These are phyloP conservation scores for Ceratocystis ficicola DNA, from an alignment of 2,329 filamentous ascomycete species.

Conservation along the genomic window DNA sequence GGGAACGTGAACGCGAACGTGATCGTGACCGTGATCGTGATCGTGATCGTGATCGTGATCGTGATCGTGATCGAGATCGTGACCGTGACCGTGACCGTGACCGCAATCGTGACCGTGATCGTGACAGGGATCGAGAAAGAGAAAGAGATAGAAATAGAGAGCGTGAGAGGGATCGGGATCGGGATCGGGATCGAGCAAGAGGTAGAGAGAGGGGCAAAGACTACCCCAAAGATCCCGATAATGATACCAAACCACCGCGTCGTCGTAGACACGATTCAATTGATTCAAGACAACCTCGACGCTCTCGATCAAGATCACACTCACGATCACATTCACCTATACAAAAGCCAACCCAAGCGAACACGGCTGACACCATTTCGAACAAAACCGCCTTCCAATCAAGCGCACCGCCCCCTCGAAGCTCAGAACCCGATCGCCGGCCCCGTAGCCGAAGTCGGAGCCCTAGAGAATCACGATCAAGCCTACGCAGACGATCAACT, in stretches of 20 bases:
- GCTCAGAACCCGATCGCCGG: not conserved
- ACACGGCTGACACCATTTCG: not conserved
- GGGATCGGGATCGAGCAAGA: constrained; percentile 1
- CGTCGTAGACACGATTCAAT: constrained; percentile 14
- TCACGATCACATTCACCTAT: not conserved
- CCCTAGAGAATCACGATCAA: constrained; percentile 6
- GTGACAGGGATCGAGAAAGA: constrained; percentile 13
- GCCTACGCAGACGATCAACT: constrained; percentile 9
- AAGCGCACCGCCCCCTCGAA: not conserved
- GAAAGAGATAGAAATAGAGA: constrained; percentile 4
- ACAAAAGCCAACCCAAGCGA: not conserved
- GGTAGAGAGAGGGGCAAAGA: not conserved
- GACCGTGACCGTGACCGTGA: constrained; percentile 15
- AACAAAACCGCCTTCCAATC: not conserved
- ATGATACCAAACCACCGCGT: constrained; percentile 11
- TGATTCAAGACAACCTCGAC: constrained; percentile 9
- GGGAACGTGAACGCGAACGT: constrained; percentile 6
- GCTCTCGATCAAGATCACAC: constrained; percentile 13
- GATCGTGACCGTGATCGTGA: constrained; percentile 12
- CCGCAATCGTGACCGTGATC: constrained; percentile 13
- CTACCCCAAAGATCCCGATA: constrained; percentile 2
- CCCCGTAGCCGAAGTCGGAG: constrained; percentile 16
- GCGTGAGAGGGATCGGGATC: too few species aligned
- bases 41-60: not conserved
- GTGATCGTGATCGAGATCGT: constrained; percentile 7